A percentile compares a stretch with the other conserved stretches of the same genome.
These are phyloP conservation scores for Lotmaria passim DNA, from an alignment of 208 protist species.

Conservation along the genomic window DNA sequence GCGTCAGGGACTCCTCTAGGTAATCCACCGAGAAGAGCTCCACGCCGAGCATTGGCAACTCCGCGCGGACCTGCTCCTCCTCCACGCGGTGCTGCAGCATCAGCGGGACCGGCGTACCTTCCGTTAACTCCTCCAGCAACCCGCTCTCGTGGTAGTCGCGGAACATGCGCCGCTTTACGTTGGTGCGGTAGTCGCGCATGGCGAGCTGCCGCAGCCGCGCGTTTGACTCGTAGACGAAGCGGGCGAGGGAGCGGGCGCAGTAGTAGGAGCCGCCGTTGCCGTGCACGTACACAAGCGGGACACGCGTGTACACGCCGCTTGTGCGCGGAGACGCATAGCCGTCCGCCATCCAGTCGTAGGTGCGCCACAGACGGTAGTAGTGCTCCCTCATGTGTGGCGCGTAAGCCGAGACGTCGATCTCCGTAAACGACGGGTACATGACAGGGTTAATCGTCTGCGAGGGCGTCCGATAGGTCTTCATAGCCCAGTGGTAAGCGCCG, in stretches of 20 bases:
- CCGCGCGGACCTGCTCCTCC: constrained; percentile 41
- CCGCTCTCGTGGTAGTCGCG: constrained; percentile 12
- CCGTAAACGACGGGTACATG: constrained; percentile 52
- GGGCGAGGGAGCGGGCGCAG: constrained; percentile 71
- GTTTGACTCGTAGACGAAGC: constrained; percentile 72
- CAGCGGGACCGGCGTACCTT: constrained; percentile 39
- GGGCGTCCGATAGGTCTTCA: constrained; percentile 48
- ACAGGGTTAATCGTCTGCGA: constrained; percentile 57
- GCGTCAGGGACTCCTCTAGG: constrained; percentile 71
- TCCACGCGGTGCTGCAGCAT: constrained; percentile 46
- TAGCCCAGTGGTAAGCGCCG: constrained; percentile 56
- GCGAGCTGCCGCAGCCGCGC: constrained; percentile 40
- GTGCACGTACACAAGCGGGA: constrained; percentile 80
- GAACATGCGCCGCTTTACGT: constrained; percentile 48
- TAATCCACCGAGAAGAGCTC: constrained; percentile 79
- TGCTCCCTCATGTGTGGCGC: constrained; percentile 36
- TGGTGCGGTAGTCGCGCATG: constrained; percentile 38
- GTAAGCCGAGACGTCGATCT: constrained; percentile 41
- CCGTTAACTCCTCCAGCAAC: constrained; percentile 22
- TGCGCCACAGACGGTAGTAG: constrained; percentile 68
- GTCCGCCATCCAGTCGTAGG: constrained; percentile 71
- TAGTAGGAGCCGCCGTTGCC: constrained; percentile 83
- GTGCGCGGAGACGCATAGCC: constrained; percentile 39
- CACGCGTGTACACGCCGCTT: constrained; percentile 36
- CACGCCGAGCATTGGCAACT: constrained; percentile 56